These are phyloP conservation scores for Nemania diffusa DNA, from an alignment of 2,329 filamentous ascomycete species.

Conservation along the genomic window DNA sequence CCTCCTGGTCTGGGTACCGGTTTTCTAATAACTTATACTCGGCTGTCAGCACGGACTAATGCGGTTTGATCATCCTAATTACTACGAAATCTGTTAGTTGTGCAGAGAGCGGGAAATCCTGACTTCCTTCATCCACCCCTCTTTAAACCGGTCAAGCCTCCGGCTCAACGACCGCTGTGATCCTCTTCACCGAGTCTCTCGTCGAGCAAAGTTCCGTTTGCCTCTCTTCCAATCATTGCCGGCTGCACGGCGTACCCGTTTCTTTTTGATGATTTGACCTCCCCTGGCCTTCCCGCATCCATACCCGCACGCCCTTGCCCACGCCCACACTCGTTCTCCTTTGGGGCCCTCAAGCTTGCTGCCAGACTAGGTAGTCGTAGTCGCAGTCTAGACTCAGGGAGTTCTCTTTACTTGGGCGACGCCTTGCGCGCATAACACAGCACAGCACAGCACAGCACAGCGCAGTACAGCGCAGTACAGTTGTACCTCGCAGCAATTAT, in stretches of 20 bases:
- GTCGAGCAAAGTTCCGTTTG: conserved; percentile 39
- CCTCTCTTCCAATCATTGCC: conserved; percentile 48
- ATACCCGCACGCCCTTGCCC: conserved; percentile 34
- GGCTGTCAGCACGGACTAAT: conserved; percentile 38
- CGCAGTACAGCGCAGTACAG: conserved; percentile 3
- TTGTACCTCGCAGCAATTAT: conserved; percentile 24
- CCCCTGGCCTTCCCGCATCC: conserved; percentile 40
- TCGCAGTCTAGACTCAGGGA: conserved; percentile 37
- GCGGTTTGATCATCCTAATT: conserved; percentile 39
- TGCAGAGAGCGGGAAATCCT: conserved; percentile 39
- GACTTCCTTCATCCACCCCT: conserved; percentile 43
- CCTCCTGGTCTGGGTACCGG: conserved; percentile 11
- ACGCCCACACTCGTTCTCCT: conserved; percentile 23
- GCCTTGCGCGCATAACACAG: conserved; percentile 30
- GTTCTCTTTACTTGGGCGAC: conserved; percentile 31
- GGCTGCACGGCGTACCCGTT: conserved; percentile 43
- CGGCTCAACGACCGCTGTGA: conserved; percentile 45
- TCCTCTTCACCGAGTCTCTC: conserved; percentile 49
- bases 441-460: not conserved
- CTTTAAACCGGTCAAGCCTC: conserved; percentile 50
- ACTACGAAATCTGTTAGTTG: conserved; percentile 40
- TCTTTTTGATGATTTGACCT: conserved; percentile 39
- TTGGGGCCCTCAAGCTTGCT: conserved; percentile 19
- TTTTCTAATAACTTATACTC: conserved; percentile 28
- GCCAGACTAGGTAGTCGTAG: conserved; percentile 27